A percentile compares a stretch with the other conserved stretches of the same genome.
These are phyloP conservation scores for Clathrospora elynae DNA, from an alignment of 2,329 filamentous ascomycete genomes.

Conservation along the genomic window DNA sequence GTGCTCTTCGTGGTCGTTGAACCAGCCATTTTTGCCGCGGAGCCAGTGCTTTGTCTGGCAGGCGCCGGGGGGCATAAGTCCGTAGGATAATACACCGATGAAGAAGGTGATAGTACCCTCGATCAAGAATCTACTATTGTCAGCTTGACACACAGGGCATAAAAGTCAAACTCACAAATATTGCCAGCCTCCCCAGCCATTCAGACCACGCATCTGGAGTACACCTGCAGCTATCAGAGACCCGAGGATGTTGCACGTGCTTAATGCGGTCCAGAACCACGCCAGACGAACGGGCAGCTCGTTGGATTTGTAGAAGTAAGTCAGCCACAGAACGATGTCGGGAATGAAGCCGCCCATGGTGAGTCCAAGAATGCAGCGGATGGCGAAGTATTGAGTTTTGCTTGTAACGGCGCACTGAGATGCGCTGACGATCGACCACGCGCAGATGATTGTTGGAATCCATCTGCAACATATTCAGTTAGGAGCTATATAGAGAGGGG, in stretches of 20 bases:
- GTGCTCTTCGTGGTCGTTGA: constrained; percentile 62
- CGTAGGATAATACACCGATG: constrained; percentile 60
- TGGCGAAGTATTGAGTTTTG: constrained; percentile 46
- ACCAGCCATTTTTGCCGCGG: constrained; percentile 64
- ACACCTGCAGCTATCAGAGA: constrained; percentile 50
- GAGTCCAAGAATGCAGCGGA: constrained; percentile 49
- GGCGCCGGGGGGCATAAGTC: constrained; percentile 59
- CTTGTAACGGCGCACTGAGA: constrained; percentile 45
- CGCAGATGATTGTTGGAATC: constrained; percentile 46
- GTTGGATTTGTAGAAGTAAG: constrained; percentile 50
- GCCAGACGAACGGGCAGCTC: constrained; percentile 51
- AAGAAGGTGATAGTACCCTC: constrained; percentile 61
- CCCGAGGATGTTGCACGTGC: constrained; percentile 45
- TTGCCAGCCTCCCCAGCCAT: constrained; percentile 52
- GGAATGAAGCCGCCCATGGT: constrained; percentile 44
- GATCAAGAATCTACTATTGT: constrained; percentile 51
- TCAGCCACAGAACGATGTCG: constrained; percentile 50
- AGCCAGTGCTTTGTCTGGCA: constrained; percentile 61
- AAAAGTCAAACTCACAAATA: constrained; percentile 21
- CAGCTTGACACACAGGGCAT: constrained; percentile 47
- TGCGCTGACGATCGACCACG: constrained; percentile 45
- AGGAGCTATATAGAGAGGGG: background rate
- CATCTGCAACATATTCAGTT: constrained; percentile 25
- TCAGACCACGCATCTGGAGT: constrained; percentile 50
- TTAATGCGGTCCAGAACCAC: constrained; percentile 52